A percentile compares a stretch with the other conserved stretches of the same genome.
phyloP scores from a whole-genome alignment of 2,329 filamentous ascomycete genomes.

The Pseudonectria foliicola region DNA sequence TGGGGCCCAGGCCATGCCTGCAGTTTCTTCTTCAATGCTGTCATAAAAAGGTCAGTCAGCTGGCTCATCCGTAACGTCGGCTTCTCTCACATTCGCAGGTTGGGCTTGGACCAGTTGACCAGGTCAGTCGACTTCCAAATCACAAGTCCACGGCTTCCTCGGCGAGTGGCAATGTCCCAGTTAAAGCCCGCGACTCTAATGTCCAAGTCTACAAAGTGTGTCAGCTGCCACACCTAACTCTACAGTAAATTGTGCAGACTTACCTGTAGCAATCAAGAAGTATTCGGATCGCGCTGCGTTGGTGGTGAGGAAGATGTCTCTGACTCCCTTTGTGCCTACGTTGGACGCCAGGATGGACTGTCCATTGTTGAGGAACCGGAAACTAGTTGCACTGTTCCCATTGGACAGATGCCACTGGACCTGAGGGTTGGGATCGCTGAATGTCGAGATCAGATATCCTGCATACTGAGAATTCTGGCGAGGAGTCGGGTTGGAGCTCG shows the following conservation, averaged over 20 bases:
- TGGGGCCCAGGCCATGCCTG: slow-evolving; percentile 33
- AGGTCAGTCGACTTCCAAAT: slow-evolving; percentile 30
- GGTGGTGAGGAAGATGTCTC: slow-evolving; percentile 28
- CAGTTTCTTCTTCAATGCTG: slow-evolving; percentile 27
- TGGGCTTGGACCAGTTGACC: slow-evolving; percentile 27
- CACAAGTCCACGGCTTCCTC: slow-evolving; percentile 29
- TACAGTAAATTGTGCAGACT: not conserved
- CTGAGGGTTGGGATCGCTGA: slow-evolving; percentile 25
- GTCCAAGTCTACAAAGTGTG: slow-evolving; percentile 23
- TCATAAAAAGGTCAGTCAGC: not conserved
- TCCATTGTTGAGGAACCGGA: slow-evolving; percentile 26
- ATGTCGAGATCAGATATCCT: slow-evolving; percentile 31
- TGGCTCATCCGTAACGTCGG: not conserved
- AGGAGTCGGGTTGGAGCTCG: no score
- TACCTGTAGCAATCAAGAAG: slow-evolving; percentile 30
- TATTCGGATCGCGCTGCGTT: slow-evolving; percentile 27
- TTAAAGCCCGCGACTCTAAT: slow-evolving; percentile 27
- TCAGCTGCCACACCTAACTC: not conserved
- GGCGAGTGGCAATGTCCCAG: slow-evolving; percentile 29
- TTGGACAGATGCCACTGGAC: slow-evolving; percentile 29
- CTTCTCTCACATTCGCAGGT: slow-evolving; percentile 7
- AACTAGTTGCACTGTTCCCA: slow-evolving; percentile 24
- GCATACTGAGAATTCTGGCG: slow-evolving; percentile 4
- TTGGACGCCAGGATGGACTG: slow-evolving; percentile 25
- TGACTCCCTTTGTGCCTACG: slow-evolving; percentile 27